These are phyloP conservation scores for Suhomyces kilbournensis DNA, from an alignment of 805 yeast genomes.

Conservation along the genomic window DNA sequence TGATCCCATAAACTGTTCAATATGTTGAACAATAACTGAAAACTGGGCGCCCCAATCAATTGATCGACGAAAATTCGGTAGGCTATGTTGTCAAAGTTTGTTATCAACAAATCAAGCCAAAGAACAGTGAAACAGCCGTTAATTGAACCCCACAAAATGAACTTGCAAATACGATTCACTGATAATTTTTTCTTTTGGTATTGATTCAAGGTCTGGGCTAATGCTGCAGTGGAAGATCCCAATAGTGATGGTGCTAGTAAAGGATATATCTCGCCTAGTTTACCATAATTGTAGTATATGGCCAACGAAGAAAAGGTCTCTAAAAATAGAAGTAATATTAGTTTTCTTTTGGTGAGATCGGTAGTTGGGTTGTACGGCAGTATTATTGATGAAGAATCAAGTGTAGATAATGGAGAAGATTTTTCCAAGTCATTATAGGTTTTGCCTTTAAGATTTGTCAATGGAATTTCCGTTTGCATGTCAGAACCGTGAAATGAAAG, in stretches of 20 bases:
- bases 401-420: conserved; percentile 9
- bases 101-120: conserved; percentile 52
- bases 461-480: conserved; percentile 2
- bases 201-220: conserved; percentile 43
- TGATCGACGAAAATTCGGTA: conserved; percentile 52
- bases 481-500: neutral
- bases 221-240: conserved; percentile 39
- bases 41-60: conserved; percentile 50
- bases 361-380: neutral
- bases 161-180: conserved; percentile 39
- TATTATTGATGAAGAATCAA: conserved; percentile 1
- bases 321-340: conserved; percentile 20
- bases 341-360: conserved; percentile 8
- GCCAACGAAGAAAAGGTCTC: conserved; percentile 25
- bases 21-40: conserved; percentile 50
- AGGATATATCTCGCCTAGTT: conserved; percentile 14
- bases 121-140: conserved; percentile 54
- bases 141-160: conserved; percentile 57
- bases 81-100: conserved; percentile 30
- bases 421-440: conserved; percentile 13
- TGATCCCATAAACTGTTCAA: conserved; percentile 57
- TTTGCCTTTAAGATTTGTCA: conserved; percentile 1
- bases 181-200: conserved; percentile 30
- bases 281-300: conserved; percentile 30
- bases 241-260: conserved; percentile 37